Evolutionary conservation across 768 basidiomycete genomes (phyloP).

Genomic region (Naematelia encephala): DNA sequence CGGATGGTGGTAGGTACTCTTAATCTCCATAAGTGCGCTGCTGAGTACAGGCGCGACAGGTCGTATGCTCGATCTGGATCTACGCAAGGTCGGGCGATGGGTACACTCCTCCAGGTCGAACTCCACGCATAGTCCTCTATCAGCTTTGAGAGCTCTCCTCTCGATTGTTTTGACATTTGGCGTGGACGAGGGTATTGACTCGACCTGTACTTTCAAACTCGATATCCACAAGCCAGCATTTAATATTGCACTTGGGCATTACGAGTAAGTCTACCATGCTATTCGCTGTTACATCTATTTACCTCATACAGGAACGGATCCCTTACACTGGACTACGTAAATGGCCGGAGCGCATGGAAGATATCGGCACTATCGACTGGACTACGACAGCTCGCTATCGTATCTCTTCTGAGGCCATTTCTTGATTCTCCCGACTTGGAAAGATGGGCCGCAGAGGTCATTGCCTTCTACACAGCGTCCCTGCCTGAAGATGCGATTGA

Average conservation of each 20-base stretch:
- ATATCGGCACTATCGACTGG: slow-evolving; percentile 70
- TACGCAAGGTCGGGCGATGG: slow-evolving; percentile 14
- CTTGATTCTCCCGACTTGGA: slow-evolving; percentile 71
- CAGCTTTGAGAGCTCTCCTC: slow-evolving; percentile 60
- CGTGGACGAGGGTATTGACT: slow-evolving; percentile 67
- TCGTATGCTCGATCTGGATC: slow-evolving; percentile 19
- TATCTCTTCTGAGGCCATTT: slow-evolving; percentile 66
- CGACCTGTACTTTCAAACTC: slow-evolving; percentile 62
- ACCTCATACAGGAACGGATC: slow-evolving; percentile 12
- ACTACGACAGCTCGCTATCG: slow-evolving; percentile 64
- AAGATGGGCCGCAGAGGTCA: slow-evolving; percentile 67
- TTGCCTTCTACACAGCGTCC: slow-evolving; percentile 75
- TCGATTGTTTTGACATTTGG: slow-evolving; percentile 67
- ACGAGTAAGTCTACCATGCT: background rate
- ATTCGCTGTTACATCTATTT: background rate
- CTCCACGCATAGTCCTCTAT: slow-evolving; percentile 51
- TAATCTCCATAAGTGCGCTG: no score
- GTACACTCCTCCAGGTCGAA: slow-evolving; percentile 38
- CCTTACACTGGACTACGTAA: background rate
- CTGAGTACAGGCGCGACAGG: slow-evolving; percentile 14
- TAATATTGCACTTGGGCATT: slow-evolving; percentile 15
- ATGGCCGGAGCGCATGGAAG: slow-evolving; percentile 63
- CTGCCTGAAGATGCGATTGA: slow-evolving; percentile 61
- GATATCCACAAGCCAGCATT: slow-evolving; percentile 52
- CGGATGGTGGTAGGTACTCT: background rate